phyloP scores from a whole-genome alignment of 2,329 filamentous ascomycete species.

The Claviceps pazoutovae region DNA sequence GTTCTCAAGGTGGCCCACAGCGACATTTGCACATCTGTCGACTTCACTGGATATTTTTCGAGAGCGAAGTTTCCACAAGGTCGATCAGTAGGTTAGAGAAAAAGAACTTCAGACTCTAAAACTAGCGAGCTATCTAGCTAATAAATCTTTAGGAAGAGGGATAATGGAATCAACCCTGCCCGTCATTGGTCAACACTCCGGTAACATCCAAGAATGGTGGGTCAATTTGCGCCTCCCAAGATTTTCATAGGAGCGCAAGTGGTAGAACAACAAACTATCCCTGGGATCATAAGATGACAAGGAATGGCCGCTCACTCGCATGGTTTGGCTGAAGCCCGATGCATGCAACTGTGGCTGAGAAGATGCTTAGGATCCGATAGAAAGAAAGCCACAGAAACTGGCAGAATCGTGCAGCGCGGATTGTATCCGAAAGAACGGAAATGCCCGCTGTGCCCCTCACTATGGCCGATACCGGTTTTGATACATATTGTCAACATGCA shows the following conservation, averaged over 20 bases:
- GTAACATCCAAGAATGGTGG: too few relatives aligned
- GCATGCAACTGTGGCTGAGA: neutral
- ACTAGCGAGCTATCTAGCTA: neutral
- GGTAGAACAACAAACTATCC: too few relatives aligned
- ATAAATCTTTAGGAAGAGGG: neutral
- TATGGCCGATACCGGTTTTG: slow-evolving; percentile 12
- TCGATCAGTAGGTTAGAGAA: too few relatives aligned
- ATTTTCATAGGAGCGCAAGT: too few relatives aligned
- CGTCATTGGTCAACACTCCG: neutral
- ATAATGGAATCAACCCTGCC: neutral
- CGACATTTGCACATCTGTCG: neutral
- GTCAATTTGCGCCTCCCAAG: too few relatives aligned
- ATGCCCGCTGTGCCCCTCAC: slow-evolving; percentile 13
- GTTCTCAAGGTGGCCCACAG: too few relatives aligned
- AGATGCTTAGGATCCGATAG: neutral
- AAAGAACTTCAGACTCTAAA: too few relatives aligned
- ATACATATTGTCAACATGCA: slow-evolving; percentile 7
- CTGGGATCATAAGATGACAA: neutral
- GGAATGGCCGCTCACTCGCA: neutral
- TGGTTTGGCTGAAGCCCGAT: neutral
- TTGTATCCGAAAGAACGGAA: slow-evolving; percentile 13
- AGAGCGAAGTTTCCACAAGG: too few relatives aligned
- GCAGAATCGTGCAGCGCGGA: neutral
- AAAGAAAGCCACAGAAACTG: neutral
- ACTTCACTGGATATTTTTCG: neutral